phyloP scores from a whole-genome alignment of 768 basidiomycete species.

The Termitomyces sp. region DNA sequence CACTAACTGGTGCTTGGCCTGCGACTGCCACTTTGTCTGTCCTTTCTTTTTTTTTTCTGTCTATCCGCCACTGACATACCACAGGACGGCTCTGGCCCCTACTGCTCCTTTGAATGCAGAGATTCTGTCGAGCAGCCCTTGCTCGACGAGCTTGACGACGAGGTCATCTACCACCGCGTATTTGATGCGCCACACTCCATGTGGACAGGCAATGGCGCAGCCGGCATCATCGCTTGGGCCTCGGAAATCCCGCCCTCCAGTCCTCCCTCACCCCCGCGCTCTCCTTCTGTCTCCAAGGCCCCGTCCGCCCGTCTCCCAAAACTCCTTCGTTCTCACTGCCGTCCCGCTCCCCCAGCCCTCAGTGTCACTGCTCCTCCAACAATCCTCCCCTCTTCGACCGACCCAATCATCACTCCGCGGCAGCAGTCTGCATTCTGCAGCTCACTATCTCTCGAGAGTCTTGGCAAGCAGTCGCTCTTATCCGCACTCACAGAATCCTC shows the following conservation, averaged over 20 bases:
- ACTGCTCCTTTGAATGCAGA: slow-evolving; percentile 50
- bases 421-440: slow-evolving; percentile 27
- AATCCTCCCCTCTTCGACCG: slow-evolving; percentile 22
- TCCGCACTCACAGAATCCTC: slow-evolving; percentile 45
- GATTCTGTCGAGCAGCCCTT: slow-evolving; percentile 18
- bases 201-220: slow-evolving; percentile 37
- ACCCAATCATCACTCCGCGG: slow-evolving; percentile 29
- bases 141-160: slow-evolving; percentile 21
- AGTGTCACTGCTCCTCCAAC: slow-evolving; percentile 37
- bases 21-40: slow-evolving; percentile 57
- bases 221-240: slow-evolving; percentile 46
- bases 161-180: slow-evolving; percentile 20
- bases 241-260: slow-evolving; percentile 33
- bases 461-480: slow-evolving; percentile 28
- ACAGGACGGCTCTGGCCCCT: slow-evolving; percentile 34
- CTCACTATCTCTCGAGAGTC: slow-evolving; percentile 25
- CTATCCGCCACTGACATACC: background rate
- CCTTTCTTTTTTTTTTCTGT: background rate
- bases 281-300: slow-evolving; percentile 11
- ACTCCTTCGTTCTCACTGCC: slow-evolving; percentile 33
- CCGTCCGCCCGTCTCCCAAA: slow-evolving; percentile 29
- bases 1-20: slow-evolving; percentile 69
- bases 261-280: slow-evolving; percentile 17
- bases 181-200: slow-evolving; percentile 10
- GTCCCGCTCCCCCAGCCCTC: slow-evolving; percentile 46